Evolutionary conservation across 345 rosid genomes (phyloP), one percentile per base, ranked within the genome.

Genomic region (Cardiospermum halicacabum): DNA sequence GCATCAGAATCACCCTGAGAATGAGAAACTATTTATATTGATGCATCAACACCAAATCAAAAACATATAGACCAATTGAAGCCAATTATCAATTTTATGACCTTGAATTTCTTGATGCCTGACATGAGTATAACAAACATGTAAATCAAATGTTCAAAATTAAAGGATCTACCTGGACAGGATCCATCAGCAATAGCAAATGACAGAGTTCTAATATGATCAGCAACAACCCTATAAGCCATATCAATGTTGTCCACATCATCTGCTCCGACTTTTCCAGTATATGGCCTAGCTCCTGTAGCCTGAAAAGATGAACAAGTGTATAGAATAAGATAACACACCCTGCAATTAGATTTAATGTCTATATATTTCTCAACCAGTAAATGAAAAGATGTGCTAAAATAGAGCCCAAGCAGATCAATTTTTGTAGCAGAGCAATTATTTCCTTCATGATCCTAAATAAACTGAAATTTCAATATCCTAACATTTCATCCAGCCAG

Each of bases 151-250:
- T 26, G 39, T 19, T 18, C 6, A 32, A 57, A 11, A 15, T 43
- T 27, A 24, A 58, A 16, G 47, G 40, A 36, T 60, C 56, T 76
- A 94, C 99, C 99, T 80, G 99, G 99, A 64, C 93, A 82, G 72
- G 99, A 89, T 60, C 99, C 97, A 77, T 94, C 99, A 56, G 97
- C 97, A 74, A 94, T 94, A 24, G 97, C 97, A 85, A 94, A 83
- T 15, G 97, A 91, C 27, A 94, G 69, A 53, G 99, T 94, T 76
- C 97, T 89, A 39, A 91, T 89, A 69, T 94, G 97, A 70, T 94
- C 97, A 63, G 96, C 97, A 47, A 94, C 96, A 69, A 94, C 99
- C 81, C 97, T 82, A 58, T 94, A 94, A 32, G 97, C 99, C 97
- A 94, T 87, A 77, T 94, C 99, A 79, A 89, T 76, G 50, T 80